Evolutionary conservation across 2,329 filamentous ascomycete genomes (phyloP).

Genomic region (Arthroderma uncinatum): DNA sequence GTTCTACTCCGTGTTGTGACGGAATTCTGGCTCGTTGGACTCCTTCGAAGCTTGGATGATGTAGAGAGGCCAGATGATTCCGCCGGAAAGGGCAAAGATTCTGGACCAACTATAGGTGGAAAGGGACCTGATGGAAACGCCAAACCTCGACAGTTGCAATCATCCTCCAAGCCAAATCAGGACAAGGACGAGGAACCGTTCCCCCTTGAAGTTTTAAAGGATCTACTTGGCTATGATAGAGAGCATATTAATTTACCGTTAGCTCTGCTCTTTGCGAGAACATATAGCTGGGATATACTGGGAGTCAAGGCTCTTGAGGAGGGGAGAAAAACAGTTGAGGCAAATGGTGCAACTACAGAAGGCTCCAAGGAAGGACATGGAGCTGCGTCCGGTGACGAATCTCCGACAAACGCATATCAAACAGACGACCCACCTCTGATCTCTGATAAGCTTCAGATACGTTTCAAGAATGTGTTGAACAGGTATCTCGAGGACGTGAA

Average conservation of each 20-base stretch:
- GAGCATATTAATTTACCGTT: constrained; percentile 86
- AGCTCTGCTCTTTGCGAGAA: constrained; percentile 89
- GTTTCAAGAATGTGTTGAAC: constrained; percentile 73
- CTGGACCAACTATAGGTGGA: constrained; percentile 24
- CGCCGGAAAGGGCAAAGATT: constrained; percentile 44
- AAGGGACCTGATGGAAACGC: constrained; percentile 44
- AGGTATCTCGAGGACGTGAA: constrained; percentile 93
- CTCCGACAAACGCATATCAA: constrained; percentile 34
- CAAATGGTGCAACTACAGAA: constrained; percentile 58
- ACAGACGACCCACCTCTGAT: constrained; percentile 62
- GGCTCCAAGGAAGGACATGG: constrained; percentile 41
- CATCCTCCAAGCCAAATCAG: constrained; percentile 45
- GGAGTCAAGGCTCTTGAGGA: constrained; percentile 65
- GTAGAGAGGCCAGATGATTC: constrained; percentile 54
- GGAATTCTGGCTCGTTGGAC: constrained; percentile 88
- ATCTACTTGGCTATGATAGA: constrained; percentile 82
- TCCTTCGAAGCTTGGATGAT: constrained; percentile 68
- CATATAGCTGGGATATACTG: constrained; percentile 89
- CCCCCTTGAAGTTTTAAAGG: constrained; percentile 93
- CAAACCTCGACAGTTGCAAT: constrained; percentile 53
- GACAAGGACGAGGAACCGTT: constrained; percentile 74
- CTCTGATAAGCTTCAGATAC: constrained; percentile 64
- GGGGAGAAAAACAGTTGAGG: constrained; percentile 71
- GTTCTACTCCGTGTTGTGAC: constrained; percentile 81
- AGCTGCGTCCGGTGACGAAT: constrained; percentile 41